These are phyloP conservation scores for Sporothrix inflata DNA, from an alignment of 2,329 filamentous ascomycete genomes.

Conservation along the genomic window DNA sequence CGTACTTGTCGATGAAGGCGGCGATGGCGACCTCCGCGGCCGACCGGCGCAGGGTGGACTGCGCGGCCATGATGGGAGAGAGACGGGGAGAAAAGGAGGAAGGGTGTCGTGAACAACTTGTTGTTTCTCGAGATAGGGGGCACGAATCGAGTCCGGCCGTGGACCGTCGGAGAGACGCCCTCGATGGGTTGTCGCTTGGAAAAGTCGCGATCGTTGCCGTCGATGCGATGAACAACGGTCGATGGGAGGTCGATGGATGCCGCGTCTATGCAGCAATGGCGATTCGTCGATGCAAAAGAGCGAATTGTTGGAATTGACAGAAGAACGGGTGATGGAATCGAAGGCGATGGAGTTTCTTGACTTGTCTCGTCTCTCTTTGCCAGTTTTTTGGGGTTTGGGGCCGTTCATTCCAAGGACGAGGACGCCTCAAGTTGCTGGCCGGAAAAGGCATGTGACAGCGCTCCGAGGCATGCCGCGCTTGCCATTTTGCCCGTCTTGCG, in stretches of 20 bases:
- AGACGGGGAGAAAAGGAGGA: background rate
- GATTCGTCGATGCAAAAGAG: background rate
- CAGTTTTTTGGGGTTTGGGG: background rate
- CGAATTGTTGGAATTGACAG: background rate
- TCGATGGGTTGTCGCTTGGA: background rate
- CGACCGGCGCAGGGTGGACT: constrained; percentile 77
- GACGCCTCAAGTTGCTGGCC: background rate
- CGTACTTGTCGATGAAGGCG: constrained; percentile 64
- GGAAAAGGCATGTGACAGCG: constrained; percentile 31
- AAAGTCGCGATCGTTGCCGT: background rate
- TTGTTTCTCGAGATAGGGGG: background rate
- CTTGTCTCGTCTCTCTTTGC: background rate
- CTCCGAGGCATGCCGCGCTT: constrained; percentile 30
- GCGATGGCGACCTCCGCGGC: constrained; percentile 69
- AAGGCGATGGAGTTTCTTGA: background rate
- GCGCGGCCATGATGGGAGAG: constrained; percentile 70
- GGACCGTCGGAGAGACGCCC: background rate
- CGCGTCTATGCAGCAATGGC: background rate
- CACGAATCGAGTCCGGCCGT: constrained; percentile 19
- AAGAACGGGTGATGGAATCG: background rate
- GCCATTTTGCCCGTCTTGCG: background rate
- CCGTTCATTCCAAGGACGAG: constrained; percentile 3
- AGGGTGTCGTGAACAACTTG: background rate
- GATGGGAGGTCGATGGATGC: background rate
- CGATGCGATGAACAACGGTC: background rate